Evolutionary conservation across 306 rosid species (phyloP), one percentile per base, ranked within the genome.

Genomic region (Vachellia pachyceras): DNA sequence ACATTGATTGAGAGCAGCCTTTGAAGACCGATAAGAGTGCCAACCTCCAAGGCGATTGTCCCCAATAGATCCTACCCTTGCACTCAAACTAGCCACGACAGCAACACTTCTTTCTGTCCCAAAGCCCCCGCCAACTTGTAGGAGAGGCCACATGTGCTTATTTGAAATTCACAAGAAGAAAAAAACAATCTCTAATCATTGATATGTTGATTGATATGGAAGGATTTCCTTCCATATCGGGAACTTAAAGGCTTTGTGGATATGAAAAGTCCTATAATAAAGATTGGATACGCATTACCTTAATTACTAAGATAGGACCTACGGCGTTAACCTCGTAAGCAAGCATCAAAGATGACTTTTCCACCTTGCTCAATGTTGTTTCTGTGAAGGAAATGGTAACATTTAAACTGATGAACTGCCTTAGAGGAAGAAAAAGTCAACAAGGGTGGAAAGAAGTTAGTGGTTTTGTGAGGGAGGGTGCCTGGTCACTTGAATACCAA

Each of bases 81-180:
- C 97, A 82, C 98, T 95, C 85, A 95, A 60, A 79, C 89, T 95
- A 86, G 97, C 98, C 79, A 92, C 89, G 69, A 95, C 94, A 49
- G 97, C 95, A 72, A 82, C 78, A 72, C 83, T 87, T 79, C 90
- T 87, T 87, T 83, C 89, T 3, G 95, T 90, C 69, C 92, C 92
- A 75, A 35, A 79, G 66, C 92, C 86, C 0, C 97, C 92, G 35
- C 97, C 97, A 68, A 61, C 82, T 86, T 90, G 91, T 33, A 95
- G 88, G 81, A 92, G 97, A 77, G 97, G 97, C 98, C 97, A 95
- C 97, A 95, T 85, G 66, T 92, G 98, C 98, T 94, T 92, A 37
- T 87, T 73, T 41, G 7, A 47, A 69, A 70, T 77, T 83, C 71
- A 69, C 37, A 63, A 61, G 50, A 61, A 46, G 55, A 46, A 37